Conservation (phyloP, 768 basidiomycete genomes). For the Pleurotus tuber-regium region DNA sequence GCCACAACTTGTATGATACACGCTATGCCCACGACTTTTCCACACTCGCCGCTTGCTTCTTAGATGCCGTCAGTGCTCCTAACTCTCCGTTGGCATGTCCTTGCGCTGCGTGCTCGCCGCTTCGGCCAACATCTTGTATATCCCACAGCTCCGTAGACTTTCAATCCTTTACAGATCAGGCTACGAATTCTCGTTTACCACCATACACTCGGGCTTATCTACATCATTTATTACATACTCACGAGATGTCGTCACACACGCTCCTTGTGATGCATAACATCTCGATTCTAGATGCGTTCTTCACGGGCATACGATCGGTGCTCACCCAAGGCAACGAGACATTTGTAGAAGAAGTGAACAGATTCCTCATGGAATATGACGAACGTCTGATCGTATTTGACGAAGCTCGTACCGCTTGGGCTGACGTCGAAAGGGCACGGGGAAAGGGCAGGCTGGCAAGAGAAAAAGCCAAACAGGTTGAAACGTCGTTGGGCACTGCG, state of each 20-base stretch:
- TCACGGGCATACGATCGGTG: conserved; percentile 50
- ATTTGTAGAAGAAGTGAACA: conserved; percentile 46
- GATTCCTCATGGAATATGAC: conserved; percentile 54
- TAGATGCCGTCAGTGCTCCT: conserved; percentile 22
- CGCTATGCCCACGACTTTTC: conserved; percentile 61
- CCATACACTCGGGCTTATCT: conserved; percentile 61
- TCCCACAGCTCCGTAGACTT: conserved; percentile 46
- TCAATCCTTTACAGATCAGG: background rate
- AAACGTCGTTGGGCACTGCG: conserved; percentile 9
- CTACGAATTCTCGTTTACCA: conserved; percentile 12
- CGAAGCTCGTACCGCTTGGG: conserved; percentile 57
- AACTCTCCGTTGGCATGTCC: conserved; percentile 31
- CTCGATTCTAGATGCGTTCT: conserved; percentile 61
- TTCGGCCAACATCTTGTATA: conserved; percentile 29
- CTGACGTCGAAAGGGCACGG: conserved; percentile 62
- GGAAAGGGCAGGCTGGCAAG: conserved; percentile 74
- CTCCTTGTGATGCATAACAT: conserved; percentile 78
- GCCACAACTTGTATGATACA: conserved; percentile 69
- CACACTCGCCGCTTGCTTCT: conserved; percentile 42
- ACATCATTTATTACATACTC: conserved; percentile 83
- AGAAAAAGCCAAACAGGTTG: conserved; percentile 47
- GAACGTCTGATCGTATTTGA: conserved; percentile 42
- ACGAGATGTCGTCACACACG: conserved; percentile 87
- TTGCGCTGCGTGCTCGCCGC: conserved; percentile 58
- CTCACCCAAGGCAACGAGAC: conserved; percentile 16